phyloP scores from a whole-genome alignment of 1,139 yeast species.

The Schwanniomyces etchellsii region DNA sequence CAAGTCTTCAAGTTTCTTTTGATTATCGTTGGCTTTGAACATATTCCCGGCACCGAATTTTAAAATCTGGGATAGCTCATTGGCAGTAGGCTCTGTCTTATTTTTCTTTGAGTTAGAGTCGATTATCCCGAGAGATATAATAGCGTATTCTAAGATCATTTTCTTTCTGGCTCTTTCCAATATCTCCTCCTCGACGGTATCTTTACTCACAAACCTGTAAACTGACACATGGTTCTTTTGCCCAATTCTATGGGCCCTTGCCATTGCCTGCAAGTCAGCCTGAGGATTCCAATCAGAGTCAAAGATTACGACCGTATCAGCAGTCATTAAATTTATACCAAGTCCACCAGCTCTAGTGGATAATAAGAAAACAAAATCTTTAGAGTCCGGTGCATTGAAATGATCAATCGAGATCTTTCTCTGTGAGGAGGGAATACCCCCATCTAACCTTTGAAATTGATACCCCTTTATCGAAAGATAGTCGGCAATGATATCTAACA shows the following conservation, averaged over 20 bases:
- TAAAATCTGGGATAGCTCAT: slow-evolving; percentile 86
- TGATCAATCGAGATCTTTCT: slow-evolving; percentile 95
- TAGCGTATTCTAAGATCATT: slow-evolving; percentile 97
- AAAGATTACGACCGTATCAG: slow-evolving; percentile 94
- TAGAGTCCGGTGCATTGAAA: slow-evolving; percentile 89
- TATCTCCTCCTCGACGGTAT: slow-evolving; percentile 96
- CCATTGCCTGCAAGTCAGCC: slow-evolving; percentile 99
- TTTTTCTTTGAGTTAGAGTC: slow-evolving; percentile 50
- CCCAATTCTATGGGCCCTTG: slow-evolving; percentile 98
- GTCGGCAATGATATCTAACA: slow-evolving; percentile 92
- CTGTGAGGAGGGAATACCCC: slow-evolving; percentile 92
- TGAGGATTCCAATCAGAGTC: slow-evolving; percentile 99
- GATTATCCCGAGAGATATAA: slow-evolving; percentile 91
- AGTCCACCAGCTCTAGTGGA: slow-evolving; percentile 98
- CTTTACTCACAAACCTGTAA: slow-evolving; percentile 92
- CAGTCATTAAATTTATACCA: slow-evolving; percentile 97
- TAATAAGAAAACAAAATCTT: slow-evolving; percentile 84
- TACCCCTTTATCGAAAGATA: slow-evolving; percentile 86
- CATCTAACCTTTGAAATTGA: slow-evolving; percentile 89
- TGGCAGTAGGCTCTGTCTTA: slow-evolving; percentile 66
- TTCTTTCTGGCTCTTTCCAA: slow-evolving; percentile 94
- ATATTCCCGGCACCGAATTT: slow-evolving; percentile 98
- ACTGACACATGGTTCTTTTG: slow-evolving; percentile 97
- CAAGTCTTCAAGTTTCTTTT: slow-evolving; percentile 90
- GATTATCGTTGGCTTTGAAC: slow-evolving; percentile 91